Evolutionary conservation across 768 basidiomycete species (phyloP).

Genomic region (Tylopilus vinaceipallidus): DNA sequence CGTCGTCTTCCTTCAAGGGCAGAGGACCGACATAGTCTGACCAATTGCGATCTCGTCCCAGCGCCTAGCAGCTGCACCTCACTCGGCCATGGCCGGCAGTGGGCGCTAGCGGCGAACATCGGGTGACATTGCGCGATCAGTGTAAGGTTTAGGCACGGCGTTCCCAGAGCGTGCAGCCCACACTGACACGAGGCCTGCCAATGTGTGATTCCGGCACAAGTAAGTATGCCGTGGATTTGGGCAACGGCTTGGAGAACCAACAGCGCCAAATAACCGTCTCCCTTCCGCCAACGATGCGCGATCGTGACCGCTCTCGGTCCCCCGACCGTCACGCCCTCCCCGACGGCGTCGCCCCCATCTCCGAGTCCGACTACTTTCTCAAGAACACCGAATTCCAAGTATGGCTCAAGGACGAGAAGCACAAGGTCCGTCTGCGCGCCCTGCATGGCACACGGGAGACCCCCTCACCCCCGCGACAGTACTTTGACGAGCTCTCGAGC

Average conservation of each 20-base stretch:
- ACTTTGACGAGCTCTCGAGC: constrained; percentile 82
- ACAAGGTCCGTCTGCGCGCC: constrained; percentile 40
- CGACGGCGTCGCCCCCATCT: constrained; percentile 57
- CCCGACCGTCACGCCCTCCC: constrained; percentile 51
- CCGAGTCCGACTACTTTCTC: constrained; percentile 84
- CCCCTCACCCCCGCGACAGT: constrained; percentile 36
- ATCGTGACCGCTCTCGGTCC: constrained; percentile 38
- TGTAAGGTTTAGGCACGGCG: too few species aligned
- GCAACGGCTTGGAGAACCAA: constrained; percentile 4
- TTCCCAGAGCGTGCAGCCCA: too few species aligned
- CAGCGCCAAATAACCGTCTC: constrained; percentile 11
- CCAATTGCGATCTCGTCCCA: too few species aligned
- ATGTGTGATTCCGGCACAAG: too few species aligned
- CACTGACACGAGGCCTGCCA: too few species aligned
- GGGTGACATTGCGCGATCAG: too few species aligned
- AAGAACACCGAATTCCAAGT: constrained; percentile 83
- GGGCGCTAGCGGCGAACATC: too few species aligned
- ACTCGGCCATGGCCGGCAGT: too few species aligned
- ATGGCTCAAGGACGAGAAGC: constrained; percentile 81
- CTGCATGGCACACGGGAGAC: neutral
- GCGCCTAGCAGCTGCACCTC: too few species aligned
- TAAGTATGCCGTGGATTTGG: neutral
- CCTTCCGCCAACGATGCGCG: neutral
- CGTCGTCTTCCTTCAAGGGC: too few species aligned
- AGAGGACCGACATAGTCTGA: too few species aligned